Conservation (phyloP, 495 filamentous ascomycete genomes). For the Evansstolkia leycettana region DNA sequence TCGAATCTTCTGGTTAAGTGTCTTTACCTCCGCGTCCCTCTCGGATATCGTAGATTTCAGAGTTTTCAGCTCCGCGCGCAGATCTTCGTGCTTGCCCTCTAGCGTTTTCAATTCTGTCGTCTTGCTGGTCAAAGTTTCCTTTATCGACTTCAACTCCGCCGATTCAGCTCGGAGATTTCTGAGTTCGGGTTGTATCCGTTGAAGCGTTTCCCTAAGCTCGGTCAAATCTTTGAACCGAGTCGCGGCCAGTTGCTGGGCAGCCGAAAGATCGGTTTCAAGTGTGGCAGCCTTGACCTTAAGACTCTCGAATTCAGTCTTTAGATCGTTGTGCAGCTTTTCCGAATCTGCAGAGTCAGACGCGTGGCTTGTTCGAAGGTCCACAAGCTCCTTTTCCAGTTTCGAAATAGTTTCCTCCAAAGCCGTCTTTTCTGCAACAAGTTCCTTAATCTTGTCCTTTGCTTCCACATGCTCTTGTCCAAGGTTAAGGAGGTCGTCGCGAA, state of each 20-base stretch:
- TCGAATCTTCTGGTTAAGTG: constrained; percentile 60
- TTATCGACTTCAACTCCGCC: constrained; percentile 52
- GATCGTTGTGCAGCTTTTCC: constrained; percentile 41
- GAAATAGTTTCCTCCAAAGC: constrained; percentile 49
- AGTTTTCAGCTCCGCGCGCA: constrained; percentile 58
- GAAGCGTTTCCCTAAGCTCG: constrained; percentile 61
- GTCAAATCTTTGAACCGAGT: constrained; percentile 79
- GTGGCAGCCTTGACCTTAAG: constrained; percentile 56
- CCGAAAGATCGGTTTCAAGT: constrained; percentile 73
- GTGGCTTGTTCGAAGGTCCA: constrained; percentile 44
- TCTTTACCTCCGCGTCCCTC: constrained; percentile 63
- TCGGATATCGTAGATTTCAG: constrained; percentile 57
- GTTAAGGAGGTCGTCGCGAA: constrained; percentile 64
- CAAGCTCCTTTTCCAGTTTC: constrained; percentile 52
- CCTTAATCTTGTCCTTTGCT: constrained; percentile 67
- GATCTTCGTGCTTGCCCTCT: constrained; percentile 68
- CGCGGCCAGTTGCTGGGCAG: constrained; percentile 73
- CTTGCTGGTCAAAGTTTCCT: constrained; percentile 59
- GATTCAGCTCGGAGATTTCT: constrained; percentile 63
- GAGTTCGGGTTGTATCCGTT: constrained; percentile 80
- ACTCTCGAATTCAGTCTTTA: constrained; percentile 61
- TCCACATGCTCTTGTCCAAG: constrained; percentile 73
- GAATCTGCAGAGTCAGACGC: constrained; percentile 33
- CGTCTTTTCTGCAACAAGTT: constrained; percentile 45
- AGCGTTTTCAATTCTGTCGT: constrained; percentile 56